These are phyloP conservation scores for Ilex aquifolium DNA, from an alignment of 257 asterid species.

Conservation along the genomic window DNA sequence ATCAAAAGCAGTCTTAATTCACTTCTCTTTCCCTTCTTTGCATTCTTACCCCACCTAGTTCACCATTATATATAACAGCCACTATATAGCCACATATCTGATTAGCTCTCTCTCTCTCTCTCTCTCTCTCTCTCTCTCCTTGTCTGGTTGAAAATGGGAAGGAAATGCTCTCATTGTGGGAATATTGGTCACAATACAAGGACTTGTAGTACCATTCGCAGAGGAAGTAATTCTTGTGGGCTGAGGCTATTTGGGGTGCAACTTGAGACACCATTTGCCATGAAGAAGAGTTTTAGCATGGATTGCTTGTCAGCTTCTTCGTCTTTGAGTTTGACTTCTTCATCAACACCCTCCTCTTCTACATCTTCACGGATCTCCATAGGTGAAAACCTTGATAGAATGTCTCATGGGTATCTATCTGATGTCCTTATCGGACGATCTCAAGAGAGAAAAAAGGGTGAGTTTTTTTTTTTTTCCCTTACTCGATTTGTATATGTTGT, in stretches of 20 bases:
- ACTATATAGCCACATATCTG: too few species aligned
- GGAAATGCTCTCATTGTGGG: conserved; percentile 51
- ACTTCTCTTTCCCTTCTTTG: too few species aligned
- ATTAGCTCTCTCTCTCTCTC: too few species aligned
- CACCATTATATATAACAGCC: too few species aligned
- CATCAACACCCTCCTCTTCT: not conserved
- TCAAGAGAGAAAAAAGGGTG: conserved; percentile 22
- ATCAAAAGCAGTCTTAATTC: too few species aligned
- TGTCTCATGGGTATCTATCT: conserved; percentile 20
- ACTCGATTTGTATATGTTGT: not conserved
- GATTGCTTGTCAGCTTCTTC: conserved; percentile 8
- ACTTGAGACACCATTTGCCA: not conserved
- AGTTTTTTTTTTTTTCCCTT: not conserved
- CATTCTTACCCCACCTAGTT: too few species aligned
- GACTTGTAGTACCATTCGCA: conserved; percentile 23
- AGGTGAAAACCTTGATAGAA: conserved; percentile 2
- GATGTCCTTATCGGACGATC: conserved; percentile 17
- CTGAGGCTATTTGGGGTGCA: conserved; percentile 42
- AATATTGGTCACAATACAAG: conserved; percentile 48
- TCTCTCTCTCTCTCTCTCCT: too few species aligned
- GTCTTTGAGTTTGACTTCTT: not conserved
- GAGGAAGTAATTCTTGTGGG: conserved; percentile 5
- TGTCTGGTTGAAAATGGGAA: conserved; percentile 17
- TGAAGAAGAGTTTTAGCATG: conserved; percentile 26
- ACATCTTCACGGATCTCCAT: not conserved